A percentile compares a stretch with the other conserved stretches of the same genome.
These are phyloP conservation scores for Leccinum pseudoinsigne DNA, from an alignment of 1,284 basidiomycete genomes.

Conservation along the genomic window DNA sequence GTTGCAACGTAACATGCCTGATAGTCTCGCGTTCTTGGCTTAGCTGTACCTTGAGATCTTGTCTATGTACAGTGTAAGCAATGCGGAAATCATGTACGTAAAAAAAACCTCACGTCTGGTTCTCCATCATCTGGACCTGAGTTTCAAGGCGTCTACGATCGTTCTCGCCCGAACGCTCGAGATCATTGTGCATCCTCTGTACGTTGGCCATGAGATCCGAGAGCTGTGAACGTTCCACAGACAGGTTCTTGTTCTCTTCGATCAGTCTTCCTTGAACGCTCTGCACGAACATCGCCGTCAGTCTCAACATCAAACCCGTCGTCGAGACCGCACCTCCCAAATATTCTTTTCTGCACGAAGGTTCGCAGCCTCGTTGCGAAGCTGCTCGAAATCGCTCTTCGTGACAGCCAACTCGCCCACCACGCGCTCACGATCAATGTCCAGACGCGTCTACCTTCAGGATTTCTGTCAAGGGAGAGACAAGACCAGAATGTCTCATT, in stretches of 20 bases:
- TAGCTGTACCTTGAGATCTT: no score
- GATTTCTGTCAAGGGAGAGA: no score
- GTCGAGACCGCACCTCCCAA: conserved; percentile 59
- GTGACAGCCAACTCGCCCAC: conserved; percentile 63
- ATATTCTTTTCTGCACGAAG: conserved; percentile 90
- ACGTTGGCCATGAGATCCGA: conserved; percentile 87
- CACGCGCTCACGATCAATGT: conserved; percentile 64
- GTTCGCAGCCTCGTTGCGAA: conserved; percentile 83
- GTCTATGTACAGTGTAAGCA: no score
- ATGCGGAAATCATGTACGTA: no score
- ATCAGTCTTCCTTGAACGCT: conserved; percentile 76
- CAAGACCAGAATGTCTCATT: no score
- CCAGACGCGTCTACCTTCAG: conserved; percentile 48
- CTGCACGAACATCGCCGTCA: conserved; percentile 37
- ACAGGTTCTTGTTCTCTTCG: conserved; percentile 81
- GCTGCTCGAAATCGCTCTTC: conserved; percentile 62
- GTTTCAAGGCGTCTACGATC: conserved; percentile 79
- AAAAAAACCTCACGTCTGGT: conserved; percentile 60
- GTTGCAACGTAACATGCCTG: conserved; percentile 71
- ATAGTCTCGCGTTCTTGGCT: conserved; percentile 68
- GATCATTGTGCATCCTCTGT: conserved; percentile 86
- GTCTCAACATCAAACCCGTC: not conserved
- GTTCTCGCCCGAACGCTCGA: conserved; percentile 81
- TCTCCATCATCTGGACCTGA: conserved; percentile 77
- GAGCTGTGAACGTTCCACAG: conserved; percentile 80